A percentile compares a stretch with the other conserved stretches of the same genome.
phyloP scores from a whole-genome alignment of 2,329 filamentous ascomycete genomes.

The Ascochyta rabiei region DNA sequence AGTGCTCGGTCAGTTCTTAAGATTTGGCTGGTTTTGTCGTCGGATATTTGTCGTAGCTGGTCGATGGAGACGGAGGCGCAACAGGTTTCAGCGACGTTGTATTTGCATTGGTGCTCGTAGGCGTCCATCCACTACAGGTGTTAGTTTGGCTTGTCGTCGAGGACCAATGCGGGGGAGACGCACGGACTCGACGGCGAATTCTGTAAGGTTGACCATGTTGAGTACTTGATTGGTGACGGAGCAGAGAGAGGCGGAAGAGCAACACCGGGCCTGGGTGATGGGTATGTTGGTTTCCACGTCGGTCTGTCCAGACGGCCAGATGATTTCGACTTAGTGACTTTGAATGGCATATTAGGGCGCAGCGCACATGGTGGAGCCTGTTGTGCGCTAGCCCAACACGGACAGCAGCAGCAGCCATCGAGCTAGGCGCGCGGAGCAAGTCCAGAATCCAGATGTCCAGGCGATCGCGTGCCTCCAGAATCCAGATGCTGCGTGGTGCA shows the following conservation, averaged over 20 bases:
- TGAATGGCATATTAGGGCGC: slow-evolving; percentile 28
- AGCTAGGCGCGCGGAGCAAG: neutral
- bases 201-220: slow-evolving; percentile 63
- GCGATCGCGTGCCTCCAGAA: neutral
- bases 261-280: no score
- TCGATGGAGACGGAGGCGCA: slow-evolving; percentile 75
- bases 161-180: slow-evolving; percentile 35
- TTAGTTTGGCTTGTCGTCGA: slow-evolving; percentile 19
- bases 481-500: neutral
- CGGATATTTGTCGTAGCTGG: slow-evolving; percentile 66
- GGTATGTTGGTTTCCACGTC: neutral
- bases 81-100: slow-evolving; percentile 82
- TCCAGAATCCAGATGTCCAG: neutral
- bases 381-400: slow-evolving; percentile 1
- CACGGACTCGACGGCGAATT: slow-evolving; percentile 75
- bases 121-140: slow-evolving; percentile 61
- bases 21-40: slow-evolving; percentile 58
- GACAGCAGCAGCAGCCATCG: neutral
- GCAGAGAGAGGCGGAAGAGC: no score
- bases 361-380: slow-evolving; percentile 3
- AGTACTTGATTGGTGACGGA: neutral
- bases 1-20: slow-evolving; percentile 63
- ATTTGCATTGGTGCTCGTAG: slow-evolving; percentile 59
- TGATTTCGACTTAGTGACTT: neutral
- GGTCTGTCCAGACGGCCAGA: slow-evolving; percentile 5